Evolutionary conservation across 345 rosid species (phyloP), one percentile per base, ranked within the genome.

Genomic region (Linum usitatissimum): DNA sequence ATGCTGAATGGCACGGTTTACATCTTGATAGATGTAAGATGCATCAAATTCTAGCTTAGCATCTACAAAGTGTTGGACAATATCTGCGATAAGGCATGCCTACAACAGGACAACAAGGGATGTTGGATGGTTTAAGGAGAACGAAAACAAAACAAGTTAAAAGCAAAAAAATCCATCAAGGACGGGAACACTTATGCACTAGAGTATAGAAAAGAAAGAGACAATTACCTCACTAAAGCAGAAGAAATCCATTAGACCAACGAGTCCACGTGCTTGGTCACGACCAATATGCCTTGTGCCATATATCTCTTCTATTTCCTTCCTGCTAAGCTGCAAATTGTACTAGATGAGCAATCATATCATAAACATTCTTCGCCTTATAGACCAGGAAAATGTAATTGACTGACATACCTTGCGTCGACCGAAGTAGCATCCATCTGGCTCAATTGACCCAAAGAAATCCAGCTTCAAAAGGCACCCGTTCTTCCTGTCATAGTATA

Each of bases 361-460:
- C 38, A 34, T 34, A 34, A 4, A 34, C 38, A 34, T 7, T 34
- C 38, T 34, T 34, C 8, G 38, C 38, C 38, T 23, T 34, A 34
- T 34, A 34, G 38, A 45, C 51, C 51, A 10, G 5, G 15, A 45
- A 45, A 45, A 10, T 45, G 23, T 18, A 34, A 9, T 28, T 5
- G 59, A 6, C 13, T 45, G 6, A 63, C 64, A 70, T 81, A 84
- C 99, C 99, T 87, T 90, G 66, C 76, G 86, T 53, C 85, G 93
- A 60, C 99, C 94, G 71, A 77, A 92, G 73, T 85, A 89, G 84
- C 99, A 92, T 51, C 99, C 99, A 62, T 89, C 91, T 30, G 81
- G 87, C 78, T 92, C 99, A 61, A 92, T 92, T 6, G 97, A 92
- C 57, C 99, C 99, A 77, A 92, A 92, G 80, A 92, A 92, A 80